Conservation (phyloP, 1,139 yeast genomes). For the Trichomonascaceae sp. region DNA sequence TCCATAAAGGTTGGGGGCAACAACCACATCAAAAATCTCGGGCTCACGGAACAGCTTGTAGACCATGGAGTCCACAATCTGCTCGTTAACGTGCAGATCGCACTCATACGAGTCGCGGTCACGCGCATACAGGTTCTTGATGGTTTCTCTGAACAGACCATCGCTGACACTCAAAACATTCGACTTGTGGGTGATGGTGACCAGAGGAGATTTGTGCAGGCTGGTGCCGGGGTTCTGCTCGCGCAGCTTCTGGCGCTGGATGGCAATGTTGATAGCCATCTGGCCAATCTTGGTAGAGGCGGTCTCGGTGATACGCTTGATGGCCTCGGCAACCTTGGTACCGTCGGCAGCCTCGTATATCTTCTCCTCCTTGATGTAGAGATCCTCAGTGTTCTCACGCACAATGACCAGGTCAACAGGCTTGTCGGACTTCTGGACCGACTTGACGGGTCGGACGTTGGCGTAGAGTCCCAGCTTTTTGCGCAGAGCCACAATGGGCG, state of each 20-base stretch:
- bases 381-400: slow-evolving; percentile 95
- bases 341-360: slow-evolving; percentile 59
- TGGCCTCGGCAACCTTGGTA: slow-evolving; percentile 88
- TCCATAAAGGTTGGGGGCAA: slow-evolving; percentile 96
- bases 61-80: slow-evolving; percentile 98
- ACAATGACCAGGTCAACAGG: slow-evolving; percentile 96
- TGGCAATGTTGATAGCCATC: slow-evolving; percentile 85
- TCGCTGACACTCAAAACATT: slow-evolving; percentile 87
- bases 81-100: slow-evolving; percentile 54
- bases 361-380: slow-evolving; percentile 86
- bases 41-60: slow-evolving; percentile 98
- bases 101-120: slow-evolving; percentile 39
- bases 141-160: slow-evolving; percentile 90
- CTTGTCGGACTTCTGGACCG: slow-evolving; percentile 70
- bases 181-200: slow-evolving; percentile 93
- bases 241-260: slow-evolving; percentile 76
- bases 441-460: slow-evolving; percentile 93
- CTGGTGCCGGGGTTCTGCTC: slow-evolving; percentile 39
- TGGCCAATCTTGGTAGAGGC: slow-evolving; percentile 81
- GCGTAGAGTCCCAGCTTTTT: slow-evolving; percentile 91
- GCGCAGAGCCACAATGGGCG: slow-evolving; percentile 95
- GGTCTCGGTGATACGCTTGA: slow-evolving; percentile 81
- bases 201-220: slow-evolving; percentile 40
- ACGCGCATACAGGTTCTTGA: slow-evolving; percentile 62
- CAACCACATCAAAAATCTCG: slow-evolving; percentile 90